Evolutionary conservation across 768 basidiomycete species (phyloP).

Genomic region (Collybia nuda): DNA sequence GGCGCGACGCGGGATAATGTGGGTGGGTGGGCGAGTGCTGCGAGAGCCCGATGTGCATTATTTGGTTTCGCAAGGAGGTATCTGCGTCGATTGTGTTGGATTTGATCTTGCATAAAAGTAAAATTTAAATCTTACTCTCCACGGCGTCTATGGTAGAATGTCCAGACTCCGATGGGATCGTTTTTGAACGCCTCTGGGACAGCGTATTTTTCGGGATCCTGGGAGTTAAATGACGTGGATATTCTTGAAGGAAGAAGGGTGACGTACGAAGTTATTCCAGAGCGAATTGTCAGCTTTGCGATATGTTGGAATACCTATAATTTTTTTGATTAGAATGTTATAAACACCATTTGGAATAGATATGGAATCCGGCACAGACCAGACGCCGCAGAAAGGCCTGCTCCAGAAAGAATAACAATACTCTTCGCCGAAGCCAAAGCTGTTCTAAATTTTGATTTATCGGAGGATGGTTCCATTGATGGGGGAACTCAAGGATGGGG

Average conservation of each 20-base stretch:
- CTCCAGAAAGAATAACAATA: conserved; percentile 48
- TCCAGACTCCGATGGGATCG: conserved; percentile 41
- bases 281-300: conserved; percentile 12
- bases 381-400: conserved; percentile 66
- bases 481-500: too few species aligned
- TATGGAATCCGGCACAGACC: conserved; percentile 29
- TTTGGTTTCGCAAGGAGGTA: conserved; percentile 41
- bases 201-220: conserved; percentile 22
- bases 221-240: too few species aligned
- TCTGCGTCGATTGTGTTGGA: conserved; percentile 7
- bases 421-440: conserved; percentile 25
- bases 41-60: conserved; percentile 41
- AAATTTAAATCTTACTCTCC: conserved; percentile 26
- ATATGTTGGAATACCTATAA: conserved; percentile 11
- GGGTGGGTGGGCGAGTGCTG: conserved; percentile 31
- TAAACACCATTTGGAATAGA: background rate
- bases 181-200: conserved; percentile 38
- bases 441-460: conserved; percentile 15
- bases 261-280: conserved; percentile 11
- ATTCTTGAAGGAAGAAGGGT: background rate
- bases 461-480: conserved; percentile 17
- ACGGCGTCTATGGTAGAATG: conserved; percentile 47
- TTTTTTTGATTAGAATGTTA: background rate
- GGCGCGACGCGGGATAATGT: conserved; percentile 30
- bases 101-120: too few species aligned